Evolutionary conservation across 2,329 filamentous ascomycete species (phyloP).

Genomic region (Neocatenulostroma microsporum): DNA sequence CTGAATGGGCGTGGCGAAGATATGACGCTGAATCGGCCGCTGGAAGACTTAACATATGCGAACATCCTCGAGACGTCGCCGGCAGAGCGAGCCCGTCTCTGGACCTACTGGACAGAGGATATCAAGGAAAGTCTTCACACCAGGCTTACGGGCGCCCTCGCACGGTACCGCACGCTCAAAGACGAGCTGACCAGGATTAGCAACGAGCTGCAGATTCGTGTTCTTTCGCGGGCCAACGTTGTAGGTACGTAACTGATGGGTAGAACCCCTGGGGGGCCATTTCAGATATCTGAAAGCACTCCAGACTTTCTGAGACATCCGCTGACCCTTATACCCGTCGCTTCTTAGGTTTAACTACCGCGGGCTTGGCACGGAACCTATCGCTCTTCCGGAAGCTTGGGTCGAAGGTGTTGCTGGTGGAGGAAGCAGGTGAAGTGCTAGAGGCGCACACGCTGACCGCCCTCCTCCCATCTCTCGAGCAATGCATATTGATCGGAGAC

Average conservation of each 20-base stretch:
- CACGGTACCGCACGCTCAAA: slow-evolving; percentile 13
- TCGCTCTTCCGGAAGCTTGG: slow-evolving; percentile 42
- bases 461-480: slow-evolving; percentile 52
- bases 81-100: slow-evolving; percentile 7
- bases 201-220: slow-evolving; percentile 32
- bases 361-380: slow-evolving; percentile 48
- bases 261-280: too few relatives aligned
- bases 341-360: too few relatives aligned
- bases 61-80: not conserved
- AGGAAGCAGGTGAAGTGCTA: slow-evolving; percentile 61
- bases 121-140: slow-evolving; percentile 9
- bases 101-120: slow-evolving; percentile 8
- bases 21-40: not conserved
- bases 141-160: slow-evolving; percentile 14
- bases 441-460: slow-evolving; percentile 55
- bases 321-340: too few relatives aligned
- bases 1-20: not conserved
- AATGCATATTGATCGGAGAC: slow-evolving; percentile 56
- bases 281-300: too few relatives aligned
- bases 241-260: too few relatives aligned
- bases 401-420: slow-evolving; percentile 55
- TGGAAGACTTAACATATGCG: slow-evolving; percentile 3
- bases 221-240: slow-evolving; percentile 39
- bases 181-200: slow-evolving; percentile 21
- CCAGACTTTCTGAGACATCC: too few relatives aligned